A percentile compares a stretch with the other conserved stretches of the same genome.
Evolutionary conservation across 2,329 filamentous ascomycete species (phyloP).

Genomic region (Phaeomoniella chlamydospora): DNA sequence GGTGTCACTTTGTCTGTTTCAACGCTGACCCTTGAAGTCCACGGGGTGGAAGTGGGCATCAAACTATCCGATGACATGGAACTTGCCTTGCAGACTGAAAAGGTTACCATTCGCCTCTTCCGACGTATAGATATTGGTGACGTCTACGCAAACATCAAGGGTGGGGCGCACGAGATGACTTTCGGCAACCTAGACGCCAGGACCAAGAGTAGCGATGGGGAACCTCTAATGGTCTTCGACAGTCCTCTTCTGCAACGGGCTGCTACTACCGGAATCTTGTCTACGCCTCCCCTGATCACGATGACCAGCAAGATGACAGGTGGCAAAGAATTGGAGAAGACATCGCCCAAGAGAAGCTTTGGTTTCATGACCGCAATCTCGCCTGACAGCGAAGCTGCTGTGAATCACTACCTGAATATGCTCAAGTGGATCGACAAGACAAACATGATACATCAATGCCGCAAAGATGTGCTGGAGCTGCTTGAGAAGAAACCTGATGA

Average conservation of each 20-base stretch:
- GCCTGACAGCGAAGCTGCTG: conserved; percentile 28
- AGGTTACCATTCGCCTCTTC: conserved; percentile 33
- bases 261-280: conserved; percentile 15
- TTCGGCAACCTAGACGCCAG: conserved; percentile 25
- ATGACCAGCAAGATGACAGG: conserved; percentile 21
- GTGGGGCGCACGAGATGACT: conserved; percentile 35
- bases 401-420: conserved; percentile 25
- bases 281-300: conserved; percentile 7
- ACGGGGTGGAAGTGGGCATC: conserved; percentile 39
- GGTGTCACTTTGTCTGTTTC: conserved; percentile 37
- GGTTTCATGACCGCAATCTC: conserved; percentile 26
- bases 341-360: conserved; percentile 20
- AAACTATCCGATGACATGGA: conserved; percentile 39
- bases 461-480: conserved; percentile 13
- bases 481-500: conserved; percentile 15
- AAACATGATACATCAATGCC: conserved; percentile 22
- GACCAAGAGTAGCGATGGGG: conserved; percentile 20
- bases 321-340: conserved; percentile 20
- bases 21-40: conserved; percentile 32
- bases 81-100: conserved; percentile 34
- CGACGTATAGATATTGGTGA: conserved; percentile 36
- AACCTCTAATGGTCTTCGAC: conserved; percentile 25
- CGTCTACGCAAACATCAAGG: conserved; percentile 40
- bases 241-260: conserved; percentile 29
- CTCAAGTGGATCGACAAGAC: conserved; percentile 24